phyloP scores from a whole-genome alignment of 495 filamentous ascomycete species.

The Massariosphaeria phaeospora region DNA sequence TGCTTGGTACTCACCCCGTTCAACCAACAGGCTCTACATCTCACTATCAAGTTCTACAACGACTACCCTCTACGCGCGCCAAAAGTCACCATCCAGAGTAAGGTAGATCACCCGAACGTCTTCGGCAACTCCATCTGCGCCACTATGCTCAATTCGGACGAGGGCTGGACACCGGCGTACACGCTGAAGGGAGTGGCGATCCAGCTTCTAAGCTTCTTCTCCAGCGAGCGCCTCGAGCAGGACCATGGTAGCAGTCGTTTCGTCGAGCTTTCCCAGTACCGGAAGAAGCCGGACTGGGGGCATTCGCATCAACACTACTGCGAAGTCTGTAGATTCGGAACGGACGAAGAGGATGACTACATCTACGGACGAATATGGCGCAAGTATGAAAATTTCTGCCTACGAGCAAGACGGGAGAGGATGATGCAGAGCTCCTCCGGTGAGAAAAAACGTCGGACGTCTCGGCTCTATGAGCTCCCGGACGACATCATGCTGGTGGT shows the following conservation, averaged over 20 bases:
- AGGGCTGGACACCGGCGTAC: constrained; percentile 49
- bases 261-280: background rate
- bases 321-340: background rate
- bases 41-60: constrained; percentile 44
- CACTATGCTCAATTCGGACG: constrained; percentile 42
- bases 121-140: constrained; percentile 49
- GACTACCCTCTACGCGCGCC: constrained; percentile 48
- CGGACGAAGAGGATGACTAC: background rate
- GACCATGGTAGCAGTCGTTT: constrained; percentile 24
- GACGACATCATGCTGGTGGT: constrained; percentile 45
- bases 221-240: constrained; percentile 49
- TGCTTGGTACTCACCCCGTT: constrained; percentile 42
- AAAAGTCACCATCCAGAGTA: constrained; percentile 45
- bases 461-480: constrained; percentile 32
- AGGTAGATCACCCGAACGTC: constrained; percentile 53
- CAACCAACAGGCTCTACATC: constrained; percentile 37
- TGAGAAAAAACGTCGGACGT: background rate
- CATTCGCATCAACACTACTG: background rate
- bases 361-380: background rate
- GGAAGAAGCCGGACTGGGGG: background rate
- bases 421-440: background rate
- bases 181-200: constrained; percentile 49
- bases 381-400: background rate
- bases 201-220: constrained; percentile 58
- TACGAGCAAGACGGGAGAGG: background rate